Conservation (phyloP, 805 yeast species). For the Saccharomyces cerevisiae region DNA sequence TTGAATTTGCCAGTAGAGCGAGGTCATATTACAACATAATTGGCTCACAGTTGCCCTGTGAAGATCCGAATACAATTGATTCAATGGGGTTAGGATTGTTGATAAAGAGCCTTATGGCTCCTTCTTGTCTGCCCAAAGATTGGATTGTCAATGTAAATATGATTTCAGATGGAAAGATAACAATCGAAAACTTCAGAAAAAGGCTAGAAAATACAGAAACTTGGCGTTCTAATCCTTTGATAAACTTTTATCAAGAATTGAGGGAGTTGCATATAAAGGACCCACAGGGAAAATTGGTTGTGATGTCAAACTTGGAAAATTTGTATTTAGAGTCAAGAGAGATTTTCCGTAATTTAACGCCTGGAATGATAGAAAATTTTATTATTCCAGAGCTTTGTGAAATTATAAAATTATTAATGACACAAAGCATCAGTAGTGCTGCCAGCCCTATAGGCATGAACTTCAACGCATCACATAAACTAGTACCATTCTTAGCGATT, state of each 20-base stretch:
- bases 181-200: conserved; percentile 30
- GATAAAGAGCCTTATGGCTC: conserved; percentile 35
- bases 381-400: conserved; percentile 59
- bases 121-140: conserved; percentile 32
- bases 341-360: conserved; percentile 30
- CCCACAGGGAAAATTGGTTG: conserved; percentile 43
- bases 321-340: conserved; percentile 34
- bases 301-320: conserved; percentile 20
- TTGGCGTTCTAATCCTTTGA: conserved; percentile 39
- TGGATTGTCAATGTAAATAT: conserved; percentile 21
- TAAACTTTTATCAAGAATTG: conserved; percentile 45
- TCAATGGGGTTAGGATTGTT: conserved; percentile 19
- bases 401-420: conserved; percentile 12
- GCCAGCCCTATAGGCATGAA: conserved; percentile 10
- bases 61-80: conserved; percentile 34
- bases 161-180: conserved; percentile 15
- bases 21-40: conserved; percentile 6
- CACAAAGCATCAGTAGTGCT: not conserved
- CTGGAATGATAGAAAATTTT: conserved; percentile 51
- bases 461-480: conserved; percentile 25
- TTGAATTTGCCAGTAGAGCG: conserved; percentile 6
- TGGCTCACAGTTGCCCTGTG: conserved; percentile 9
- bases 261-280: conserved; percentile 47
- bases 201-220: conserved; percentile 26
- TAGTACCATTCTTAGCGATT: conserved; percentile 27